Percentiles rank a stretch among this genome's conserved stretches.
These are phyloP conservation scores for Debaryomyces fabryi DNA, from an alignment of 1,139 yeast species.

Conservation along the genomic window DNA sequence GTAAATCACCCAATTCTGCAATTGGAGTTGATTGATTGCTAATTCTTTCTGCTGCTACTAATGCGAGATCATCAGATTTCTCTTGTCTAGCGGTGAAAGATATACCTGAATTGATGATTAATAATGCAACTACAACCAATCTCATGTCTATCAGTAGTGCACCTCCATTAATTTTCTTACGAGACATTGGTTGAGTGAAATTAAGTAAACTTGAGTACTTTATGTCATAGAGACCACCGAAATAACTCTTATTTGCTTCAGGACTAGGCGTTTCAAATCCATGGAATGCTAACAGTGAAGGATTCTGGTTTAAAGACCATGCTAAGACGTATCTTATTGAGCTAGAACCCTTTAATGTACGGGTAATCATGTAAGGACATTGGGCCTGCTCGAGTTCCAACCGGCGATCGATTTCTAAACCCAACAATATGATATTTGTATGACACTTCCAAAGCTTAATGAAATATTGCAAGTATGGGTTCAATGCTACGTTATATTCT, in stretches of 20 bases:
- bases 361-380: conserved; percentile 55
- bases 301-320: conserved; percentile 54
- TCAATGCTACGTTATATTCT: conserved; percentile 44
- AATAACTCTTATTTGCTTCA: conserved; percentile 26
- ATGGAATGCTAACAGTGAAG: conserved; percentile 24
- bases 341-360: conserved; percentile 62
- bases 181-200: conserved; percentile 63
- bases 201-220: conserved; percentile 55
- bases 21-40: conserved; percentile 26
- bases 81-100: conserved; percentile 21
- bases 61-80: conserved; percentile 14
- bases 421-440: conserved; percentile 57
- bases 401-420: conserved; percentile 64
- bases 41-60: conserved; percentile 18
- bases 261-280: conserved; percentile 18
- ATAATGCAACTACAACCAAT: conserved; percentile 31
- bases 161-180: conserved; percentile 58
- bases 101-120: conserved; percentile 30
- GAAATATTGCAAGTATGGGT: conserved; percentile 62
- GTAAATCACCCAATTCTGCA: conserved; percentile 53
- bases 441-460: conserved; percentile 66
- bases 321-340: conserved; percentile 65
- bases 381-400: conserved; percentile 51
- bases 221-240: conserved; percentile 49
- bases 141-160: conserved; percentile 59